Evolutionary conservation across 352 stramenopile species (phyloP).

Genomic region (Aphanomyces stellatus): DNA sequence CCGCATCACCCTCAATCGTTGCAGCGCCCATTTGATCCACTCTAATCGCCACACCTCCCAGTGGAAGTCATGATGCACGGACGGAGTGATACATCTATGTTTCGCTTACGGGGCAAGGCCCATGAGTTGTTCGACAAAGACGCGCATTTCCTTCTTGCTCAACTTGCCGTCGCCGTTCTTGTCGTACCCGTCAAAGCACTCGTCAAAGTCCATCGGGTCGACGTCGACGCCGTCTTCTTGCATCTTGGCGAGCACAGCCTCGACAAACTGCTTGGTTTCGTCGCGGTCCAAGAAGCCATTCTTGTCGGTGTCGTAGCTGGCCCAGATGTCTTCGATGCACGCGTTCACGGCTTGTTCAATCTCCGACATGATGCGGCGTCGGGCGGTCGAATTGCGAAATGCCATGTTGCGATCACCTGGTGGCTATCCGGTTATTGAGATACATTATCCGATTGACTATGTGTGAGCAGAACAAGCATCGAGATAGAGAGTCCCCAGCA

Average conservation of each 20-base stretch:
- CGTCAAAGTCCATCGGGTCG: slow-evolving; percentile 6
- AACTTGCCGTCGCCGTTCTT: slow-evolving; percentile 7
- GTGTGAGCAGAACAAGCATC: no score
- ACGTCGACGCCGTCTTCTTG: neutral
- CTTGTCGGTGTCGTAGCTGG: slow-evolving; percentile 6
- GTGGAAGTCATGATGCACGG: no score
- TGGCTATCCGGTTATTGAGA: no score
- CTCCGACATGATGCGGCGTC: neutral
- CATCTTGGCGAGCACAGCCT: slow-evolving; percentile 2
- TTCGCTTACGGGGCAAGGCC: neutral
- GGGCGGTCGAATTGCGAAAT: slow-evolving; percentile 12
- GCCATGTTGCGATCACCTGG: neutral
- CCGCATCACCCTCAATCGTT: no score
- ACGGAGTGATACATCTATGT: no score
- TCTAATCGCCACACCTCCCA: no score
- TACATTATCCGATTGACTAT: no score
- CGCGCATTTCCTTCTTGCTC: slow-evolving; percentile 9
- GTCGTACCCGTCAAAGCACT: slow-evolving; percentile 14
- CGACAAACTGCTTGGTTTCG: neutral
- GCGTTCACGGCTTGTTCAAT: neutral
- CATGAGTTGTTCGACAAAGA: slow-evolving; percentile 16
- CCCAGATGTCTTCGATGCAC: slow-evolving; percentile 7
- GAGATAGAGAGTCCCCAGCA: neutral
- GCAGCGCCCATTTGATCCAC: no score
- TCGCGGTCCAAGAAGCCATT: slow-evolving; percentile 15